Percentiles rank a stretch among this genome's conserved stretches.
Evolutionary conservation across 148 eudicot species (phyloP).

Genomic region (Rhododendron simsii): DNA sequence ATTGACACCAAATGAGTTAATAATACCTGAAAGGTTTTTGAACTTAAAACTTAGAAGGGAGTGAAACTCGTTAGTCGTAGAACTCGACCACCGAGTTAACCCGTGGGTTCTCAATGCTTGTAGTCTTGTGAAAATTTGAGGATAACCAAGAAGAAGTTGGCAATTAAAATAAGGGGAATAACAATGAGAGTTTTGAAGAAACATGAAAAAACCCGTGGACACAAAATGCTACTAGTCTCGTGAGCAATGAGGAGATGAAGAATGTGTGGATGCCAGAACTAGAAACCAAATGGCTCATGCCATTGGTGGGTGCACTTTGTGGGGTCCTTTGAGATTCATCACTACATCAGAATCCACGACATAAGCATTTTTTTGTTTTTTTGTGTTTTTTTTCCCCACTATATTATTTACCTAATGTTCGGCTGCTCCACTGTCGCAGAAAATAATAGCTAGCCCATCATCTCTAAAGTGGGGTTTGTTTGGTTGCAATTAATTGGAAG

Average conservation of each 20-base stretch:
- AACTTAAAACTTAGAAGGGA: not conserved
- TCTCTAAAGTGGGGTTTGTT: not conserved
- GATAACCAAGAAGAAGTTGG: not conserved
- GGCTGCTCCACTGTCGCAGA: not conserved
- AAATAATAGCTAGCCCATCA: not conserved
- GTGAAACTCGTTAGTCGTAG: not conserved
- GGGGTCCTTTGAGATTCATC: conserved; percentile 16
- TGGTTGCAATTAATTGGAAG: not conserved
- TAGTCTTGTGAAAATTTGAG: not conserved
- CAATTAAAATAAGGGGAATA: not conserved
- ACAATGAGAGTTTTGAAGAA: conserved; percentile 1
- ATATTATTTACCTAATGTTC: not conserved
- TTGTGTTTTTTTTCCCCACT: not conserved
- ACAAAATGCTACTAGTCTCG: not conserved
- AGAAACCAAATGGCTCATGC: not conserved
- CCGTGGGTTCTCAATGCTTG: not conserved
- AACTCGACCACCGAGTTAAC: not conserved
- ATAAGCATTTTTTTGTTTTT: not conserved
- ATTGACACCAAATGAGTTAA: not conserved
- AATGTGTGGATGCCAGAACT: conserved; percentile 3
- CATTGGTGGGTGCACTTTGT: conserved; percentile 15
- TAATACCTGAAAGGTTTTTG: not conserved
- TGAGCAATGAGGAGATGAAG: not conserved
- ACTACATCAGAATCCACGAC: conserved; percentile 5
- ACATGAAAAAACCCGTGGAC: not conserved